Conservation (phyloP, 2,329 filamentous ascomycete species). For the Fusarium xylarioides region DNA sequence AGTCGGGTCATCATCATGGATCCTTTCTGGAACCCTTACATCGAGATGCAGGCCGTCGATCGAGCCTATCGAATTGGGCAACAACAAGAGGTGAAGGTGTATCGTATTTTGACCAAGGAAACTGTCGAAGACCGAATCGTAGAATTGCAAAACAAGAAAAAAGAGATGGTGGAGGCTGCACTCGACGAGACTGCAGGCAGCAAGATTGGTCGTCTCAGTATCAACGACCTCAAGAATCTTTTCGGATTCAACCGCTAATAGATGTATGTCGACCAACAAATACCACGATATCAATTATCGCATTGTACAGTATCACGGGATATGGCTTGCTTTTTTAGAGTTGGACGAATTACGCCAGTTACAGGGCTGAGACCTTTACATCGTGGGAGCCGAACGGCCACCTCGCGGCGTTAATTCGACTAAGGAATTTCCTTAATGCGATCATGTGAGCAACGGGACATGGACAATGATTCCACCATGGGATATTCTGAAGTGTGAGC, state of each 20-base stretch:
- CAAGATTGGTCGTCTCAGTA: constrained; percentile 71
- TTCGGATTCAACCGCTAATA: constrained; percentile 53
- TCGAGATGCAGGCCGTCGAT: constrained; percentile 92
- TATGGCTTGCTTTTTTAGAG: neutral
- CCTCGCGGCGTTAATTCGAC: constrained; percentile 4
- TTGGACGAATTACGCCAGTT: constrained; percentile 3
- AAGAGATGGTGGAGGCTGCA: constrained; percentile 78
- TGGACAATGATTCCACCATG: neutral
- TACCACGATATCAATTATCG: neutral
- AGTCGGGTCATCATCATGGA: constrained; percentile 88
- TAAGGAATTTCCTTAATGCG: neutral
- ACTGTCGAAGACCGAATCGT: constrained; percentile 92
- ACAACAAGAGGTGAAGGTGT: constrained; percentile 75
- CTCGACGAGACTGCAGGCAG: constrained; percentile 78
- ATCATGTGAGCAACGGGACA: neutral
- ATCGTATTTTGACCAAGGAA: constrained; percentile 77
- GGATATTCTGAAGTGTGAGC: neutral
- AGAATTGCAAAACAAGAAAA: constrained; percentile 80
- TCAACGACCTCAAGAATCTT: constrained; percentile 74
- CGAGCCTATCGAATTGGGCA: constrained; percentile 91
- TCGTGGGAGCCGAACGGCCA: neutral
- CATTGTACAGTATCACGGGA: neutral
- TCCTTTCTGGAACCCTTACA: constrained; percentile 94
- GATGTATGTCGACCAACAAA: neutral
- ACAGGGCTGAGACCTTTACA: neutral